A percentile compares a stretch with the other conserved stretches of the same genome.
Conservation (phyloP, 441 rosid genomes). For the Viola pubescens region DNA sequence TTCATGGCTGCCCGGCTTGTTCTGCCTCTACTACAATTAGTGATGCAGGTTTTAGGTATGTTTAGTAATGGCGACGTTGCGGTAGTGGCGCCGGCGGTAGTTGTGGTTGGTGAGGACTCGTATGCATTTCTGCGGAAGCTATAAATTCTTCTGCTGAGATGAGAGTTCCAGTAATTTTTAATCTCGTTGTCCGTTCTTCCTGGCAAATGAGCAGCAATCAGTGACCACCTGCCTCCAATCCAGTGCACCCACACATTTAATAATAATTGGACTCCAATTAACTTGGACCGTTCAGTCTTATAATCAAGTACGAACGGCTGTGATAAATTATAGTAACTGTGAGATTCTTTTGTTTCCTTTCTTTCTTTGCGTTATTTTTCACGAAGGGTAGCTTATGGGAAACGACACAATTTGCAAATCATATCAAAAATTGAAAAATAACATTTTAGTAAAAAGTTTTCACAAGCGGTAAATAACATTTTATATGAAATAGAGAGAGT, state of each 20-base stretch:
- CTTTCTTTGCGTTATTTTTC: too few species aligned
- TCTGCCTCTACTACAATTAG: conserved; percentile 31
- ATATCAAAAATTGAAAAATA: too few species aligned
- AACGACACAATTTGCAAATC: too few species aligned
- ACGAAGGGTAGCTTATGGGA: too few species aligned
- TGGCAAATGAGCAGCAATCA: conserved; percentile 71
- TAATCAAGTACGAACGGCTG: too few species aligned
- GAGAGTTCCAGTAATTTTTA: conserved; percentile 88
- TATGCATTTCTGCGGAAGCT: conserved; percentile 22
- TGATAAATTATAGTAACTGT: too few species aligned
- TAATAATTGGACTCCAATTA: too few species aligned
- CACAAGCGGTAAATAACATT: too few species aligned
- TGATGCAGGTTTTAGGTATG: conserved; percentile 13
- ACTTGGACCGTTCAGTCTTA: too few species aligned
- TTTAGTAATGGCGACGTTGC: conserved; percentile 13
- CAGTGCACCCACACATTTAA: background rate
- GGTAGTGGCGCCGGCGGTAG: conserved; percentile 14
- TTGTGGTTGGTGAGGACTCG: conserved; percentile 1
- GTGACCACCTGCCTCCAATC: conserved; percentile 55
- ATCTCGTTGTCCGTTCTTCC: conserved; percentile 94
- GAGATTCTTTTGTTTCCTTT: too few species aligned
- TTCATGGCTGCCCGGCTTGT: conserved; percentile 37
- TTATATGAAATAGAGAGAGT: too few species aligned
- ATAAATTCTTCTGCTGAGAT: conserved; percentile 60
- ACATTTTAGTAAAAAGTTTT: too few species aligned